phyloP scores from a whole-genome alignment of 768 basidiomycete genomes.

The Favolaschia claudopus region DNA sequence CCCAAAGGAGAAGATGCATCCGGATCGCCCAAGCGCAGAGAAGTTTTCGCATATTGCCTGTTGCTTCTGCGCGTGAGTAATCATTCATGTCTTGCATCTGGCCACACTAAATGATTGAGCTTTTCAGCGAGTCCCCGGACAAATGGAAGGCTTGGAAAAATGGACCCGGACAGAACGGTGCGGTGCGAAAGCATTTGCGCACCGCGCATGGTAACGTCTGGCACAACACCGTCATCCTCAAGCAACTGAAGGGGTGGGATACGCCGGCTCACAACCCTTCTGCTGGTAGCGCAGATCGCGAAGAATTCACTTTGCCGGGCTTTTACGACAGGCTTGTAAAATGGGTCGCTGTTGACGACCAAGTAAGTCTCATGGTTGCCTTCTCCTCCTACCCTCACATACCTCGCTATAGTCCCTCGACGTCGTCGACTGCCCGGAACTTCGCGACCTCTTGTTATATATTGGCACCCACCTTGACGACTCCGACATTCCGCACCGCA shows the following conservation, averaged over 20 bases:
- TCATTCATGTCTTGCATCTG: not conserved
- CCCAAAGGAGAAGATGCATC: not conserved
- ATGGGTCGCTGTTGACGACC: constrained; percentile 36
- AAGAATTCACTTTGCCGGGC: constrained; percentile 20
- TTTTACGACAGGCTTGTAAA: constrained; percentile 28
- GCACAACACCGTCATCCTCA: constrained; percentile 9
- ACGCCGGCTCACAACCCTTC: not conserved
- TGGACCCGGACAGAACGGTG: constrained; percentile 18
- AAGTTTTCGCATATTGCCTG: not conserved
- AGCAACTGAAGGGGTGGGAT: constrained; percentile 23
- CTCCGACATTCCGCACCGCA: constrained; percentile 37
- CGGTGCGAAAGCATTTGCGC: constrained; percentile 18
- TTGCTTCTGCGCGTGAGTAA: constrained; percentile 2
- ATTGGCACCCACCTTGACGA: constrained; percentile 31
- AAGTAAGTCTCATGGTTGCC: constrained; percentile 24
- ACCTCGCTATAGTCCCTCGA: constrained; percentile 34
- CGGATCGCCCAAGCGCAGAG: not conserved
- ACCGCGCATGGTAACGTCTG: constrained; percentile 12
- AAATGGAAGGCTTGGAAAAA: constrained; percentile 27
- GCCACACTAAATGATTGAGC: not conserved
- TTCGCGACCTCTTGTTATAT: constrained; percentile 36
- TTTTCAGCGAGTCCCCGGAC: too few species aligned
- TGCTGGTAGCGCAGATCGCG: not conserved
- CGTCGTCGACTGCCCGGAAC: constrained; percentile 33
- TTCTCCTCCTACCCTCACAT: not conserved